Evolutionary conservation across 192 early-diverging fungal species (phyloP), one percentile per base, ranked within the genome.

Genomic region (Chytriomyces hyalinus): DNA sequence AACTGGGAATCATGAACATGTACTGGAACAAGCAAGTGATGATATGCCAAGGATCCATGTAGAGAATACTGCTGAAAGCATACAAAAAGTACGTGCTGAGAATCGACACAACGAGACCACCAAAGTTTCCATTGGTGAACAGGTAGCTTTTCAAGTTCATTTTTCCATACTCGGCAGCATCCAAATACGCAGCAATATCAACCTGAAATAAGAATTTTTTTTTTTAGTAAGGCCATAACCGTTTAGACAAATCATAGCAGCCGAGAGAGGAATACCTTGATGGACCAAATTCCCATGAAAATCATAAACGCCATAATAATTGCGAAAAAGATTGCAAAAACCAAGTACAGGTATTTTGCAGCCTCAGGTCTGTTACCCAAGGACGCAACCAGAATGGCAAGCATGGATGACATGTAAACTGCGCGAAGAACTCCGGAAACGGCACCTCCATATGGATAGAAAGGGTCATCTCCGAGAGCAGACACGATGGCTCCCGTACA

Each of bases 271-370:
- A 70, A 53, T 10, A 73, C 49, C 26, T 77, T 44, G 88, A 91
- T 47, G 9, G 76, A 76, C 60, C 61, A 84, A 20, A 48, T 50
- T 15, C 76, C 81, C 72, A 84, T 65, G 61, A 81, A 87, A 3
- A 82, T 24, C 89, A 95, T 90, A 59, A 90, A 80, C 17, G 84
- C 62, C 93, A 94, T 96, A 69, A 97, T 86, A 57, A 95, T 51
- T 6, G 92, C 90, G 81, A 96, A 97, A 66, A 95, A 85, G 0
- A 91, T 78, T 72, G 94, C 91, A 7, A 87, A 82, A 8, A 82
- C 68, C 43, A 85, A 82, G 72, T 94, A 96, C 17, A 94, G 86
- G 59, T 84, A 78, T 82, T 89, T 91, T 1, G 80, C 66, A n/a
- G 86, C 87, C 17, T 81, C 80, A 20, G 87, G 87, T n/a, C 86